Conservation (phyloP, 2,329 filamentous ascomycete genomes). For the Penicillium freii region DNA sequence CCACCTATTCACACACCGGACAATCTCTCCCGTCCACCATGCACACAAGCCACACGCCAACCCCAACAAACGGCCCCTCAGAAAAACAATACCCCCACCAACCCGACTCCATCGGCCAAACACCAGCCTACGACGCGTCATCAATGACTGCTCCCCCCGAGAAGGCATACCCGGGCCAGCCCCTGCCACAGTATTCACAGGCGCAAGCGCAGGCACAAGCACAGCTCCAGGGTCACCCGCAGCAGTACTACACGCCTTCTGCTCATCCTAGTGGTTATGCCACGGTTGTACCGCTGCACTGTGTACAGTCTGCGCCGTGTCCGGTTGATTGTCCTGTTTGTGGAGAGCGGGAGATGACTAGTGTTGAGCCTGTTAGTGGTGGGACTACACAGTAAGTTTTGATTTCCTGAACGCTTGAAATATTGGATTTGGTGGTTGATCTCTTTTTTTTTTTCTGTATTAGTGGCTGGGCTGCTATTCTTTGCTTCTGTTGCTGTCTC, state of each 20-base stretch:
- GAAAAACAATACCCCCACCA: slow-evolving; percentile 3
- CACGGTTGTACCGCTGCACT: slow-evolving; percentile 25
- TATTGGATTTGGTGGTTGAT: not conserved
- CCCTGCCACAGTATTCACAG: not conserved
- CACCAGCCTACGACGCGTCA: not conserved
- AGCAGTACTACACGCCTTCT: slow-evolving; percentile 17
- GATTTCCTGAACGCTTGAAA: not conserved
- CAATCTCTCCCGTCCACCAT: not conserved
- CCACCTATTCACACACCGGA: not conserved
- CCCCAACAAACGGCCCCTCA: not conserved
- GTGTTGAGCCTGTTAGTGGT: slow-evolving; percentile 22
- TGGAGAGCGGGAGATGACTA: slow-evolving; percentile 38
- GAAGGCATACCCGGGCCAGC: slow-evolving; percentile 21
- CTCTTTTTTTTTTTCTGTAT: not conserved
- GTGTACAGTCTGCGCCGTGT: slow-evolving; percentile 34
- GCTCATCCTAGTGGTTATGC: slow-evolving; percentile 26
- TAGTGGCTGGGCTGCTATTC: slow-evolving; percentile 47
- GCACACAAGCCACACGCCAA: not conserved
- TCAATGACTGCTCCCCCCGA: not conserved
- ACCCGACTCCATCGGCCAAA: slow-evolving; percentile 1
- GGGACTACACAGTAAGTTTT: slow-evolving; percentile 32
- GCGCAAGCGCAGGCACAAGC: not conserved
- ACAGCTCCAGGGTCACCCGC: not conserved
- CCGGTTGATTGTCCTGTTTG: slow-evolving; percentile 52
- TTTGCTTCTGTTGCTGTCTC: slow-evolving; percentile 46